Conservation (phyloP, 2,329 filamentous ascomycete genomes). For the Aspergillus fructus region DNA sequence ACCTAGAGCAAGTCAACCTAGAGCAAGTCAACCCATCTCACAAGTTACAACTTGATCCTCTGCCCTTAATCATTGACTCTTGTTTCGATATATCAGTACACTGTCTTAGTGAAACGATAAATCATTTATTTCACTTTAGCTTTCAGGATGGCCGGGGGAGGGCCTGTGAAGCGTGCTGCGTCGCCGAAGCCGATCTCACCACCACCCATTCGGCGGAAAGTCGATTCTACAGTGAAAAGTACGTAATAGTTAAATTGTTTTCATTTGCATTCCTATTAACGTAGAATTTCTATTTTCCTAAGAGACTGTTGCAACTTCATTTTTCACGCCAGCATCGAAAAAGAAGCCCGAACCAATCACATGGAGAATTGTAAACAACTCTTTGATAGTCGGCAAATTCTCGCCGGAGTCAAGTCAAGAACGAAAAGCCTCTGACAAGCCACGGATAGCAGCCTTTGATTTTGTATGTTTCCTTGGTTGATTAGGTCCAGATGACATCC, state of each 20-base stretch:
- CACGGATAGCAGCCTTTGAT: conserved; percentile 48
- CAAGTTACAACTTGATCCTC: neutral
- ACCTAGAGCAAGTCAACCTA: conserved; percentile 15
- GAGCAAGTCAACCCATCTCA: neutral
- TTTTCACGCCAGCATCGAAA: conserved; percentile 84
- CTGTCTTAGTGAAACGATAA: neutral
- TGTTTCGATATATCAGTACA: neutral
- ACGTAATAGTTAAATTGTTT: conserved; percentile 13
- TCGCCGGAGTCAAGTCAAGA: conserved; percentile 27
- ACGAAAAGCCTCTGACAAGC: conserved; percentile 18
- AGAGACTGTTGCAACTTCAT: conserved; percentile 66
- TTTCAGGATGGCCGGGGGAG: conserved; percentile 28
- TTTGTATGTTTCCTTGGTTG: conserved; percentile 32
- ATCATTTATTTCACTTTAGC: neutral
- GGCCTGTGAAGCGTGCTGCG: conserved; percentile 34
- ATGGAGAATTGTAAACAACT: conserved; percentile 68
- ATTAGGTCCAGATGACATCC: neutral
- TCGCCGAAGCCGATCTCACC: conserved; percentile 54
- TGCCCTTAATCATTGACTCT: neutral
- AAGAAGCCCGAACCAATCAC: conserved; percentile 73
- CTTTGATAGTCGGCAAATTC: conserved; percentile 75
- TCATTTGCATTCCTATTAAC: neutral
- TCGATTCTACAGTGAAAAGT: conserved; percentile 57
- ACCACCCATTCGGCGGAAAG: conserved; percentile 56
- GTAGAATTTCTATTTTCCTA: neutral